Evolutionary conservation across 495 filamentous ascomycete genomes (phyloP).

Genomic region (Penicillium malachiteum): DNA sequence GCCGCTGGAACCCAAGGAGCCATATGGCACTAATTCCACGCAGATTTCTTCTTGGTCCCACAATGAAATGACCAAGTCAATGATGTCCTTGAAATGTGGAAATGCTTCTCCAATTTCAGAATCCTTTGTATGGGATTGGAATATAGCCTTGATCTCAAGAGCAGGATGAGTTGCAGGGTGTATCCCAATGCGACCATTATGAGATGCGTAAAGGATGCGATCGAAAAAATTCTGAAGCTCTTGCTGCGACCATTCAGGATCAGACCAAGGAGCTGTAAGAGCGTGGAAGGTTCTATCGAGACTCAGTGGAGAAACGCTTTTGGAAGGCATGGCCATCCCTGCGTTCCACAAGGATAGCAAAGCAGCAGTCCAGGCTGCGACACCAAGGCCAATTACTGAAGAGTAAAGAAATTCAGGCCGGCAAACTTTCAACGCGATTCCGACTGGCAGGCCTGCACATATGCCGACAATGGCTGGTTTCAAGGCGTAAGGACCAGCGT

Average conservation of each 20-base stretch:
- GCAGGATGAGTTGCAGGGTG: constrained; percentile 54
- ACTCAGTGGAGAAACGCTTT: constrained; percentile 37
- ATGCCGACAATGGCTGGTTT: constrained; percentile 49
- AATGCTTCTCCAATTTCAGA: constrained; percentile 45
- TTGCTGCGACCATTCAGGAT: constrained; percentile 50
- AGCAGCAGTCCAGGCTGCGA: constrained; percentile 55
- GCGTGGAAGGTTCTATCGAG: constrained; percentile 42
- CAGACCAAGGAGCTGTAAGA: constrained; percentile 44
- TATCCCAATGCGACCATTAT: constrained; percentile 30
- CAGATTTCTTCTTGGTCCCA: constrained; percentile 46
- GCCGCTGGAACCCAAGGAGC: constrained; percentile 39
- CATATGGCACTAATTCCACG: constrained; percentile 46
- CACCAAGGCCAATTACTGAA: constrained; percentile 50
- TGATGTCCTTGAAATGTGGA: constrained; percentile 39
- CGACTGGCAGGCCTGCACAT: constrained; percentile 47
- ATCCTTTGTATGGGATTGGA: constrained; percentile 36
- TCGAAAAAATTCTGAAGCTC: constrained; percentile 52
- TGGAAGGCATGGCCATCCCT: constrained; percentile 46
- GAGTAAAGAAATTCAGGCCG: constrained; percentile 44
- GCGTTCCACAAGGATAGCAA: constrained; percentile 47
- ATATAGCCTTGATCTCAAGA: constrained; percentile 43
- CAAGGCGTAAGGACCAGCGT: constrained; percentile 53
- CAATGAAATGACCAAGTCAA: constrained; percentile 34
- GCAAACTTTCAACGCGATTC: constrained; percentile 40
- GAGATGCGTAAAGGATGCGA: constrained; percentile 25